Percentiles rank a stretch among this genome's conserved stretches.
phyloP scores from a whole-genome alignment of 805 yeast genomes.

The Candida jianshihensis region DNA sequence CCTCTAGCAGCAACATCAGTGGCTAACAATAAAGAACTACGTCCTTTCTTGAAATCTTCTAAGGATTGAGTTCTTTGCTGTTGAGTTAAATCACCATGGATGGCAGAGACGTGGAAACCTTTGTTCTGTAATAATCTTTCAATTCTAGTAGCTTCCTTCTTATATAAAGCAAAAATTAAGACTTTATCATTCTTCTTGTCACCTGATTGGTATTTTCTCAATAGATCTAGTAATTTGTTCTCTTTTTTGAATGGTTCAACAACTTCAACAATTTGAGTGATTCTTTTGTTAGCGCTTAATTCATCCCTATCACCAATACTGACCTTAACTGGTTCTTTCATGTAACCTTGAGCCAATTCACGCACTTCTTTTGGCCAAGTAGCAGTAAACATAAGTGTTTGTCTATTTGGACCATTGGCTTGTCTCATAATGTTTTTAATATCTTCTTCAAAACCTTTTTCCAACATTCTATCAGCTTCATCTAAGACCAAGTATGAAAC shows the following conservation, averaged over 20 bases:
- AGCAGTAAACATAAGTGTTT: constrained; percentile 98
- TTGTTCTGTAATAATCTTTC: constrained; percentile 67
- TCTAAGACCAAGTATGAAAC: constrained; percentile 83
- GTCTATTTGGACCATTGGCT: constrained; percentile 51
- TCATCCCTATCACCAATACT: constrained; percentile 94
- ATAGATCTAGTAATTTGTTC: constrained; percentile 59
- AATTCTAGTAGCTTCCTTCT: constrained; percentile 91
- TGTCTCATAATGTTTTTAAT: constrained; percentile 73
- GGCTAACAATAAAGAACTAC: constrained; percentile 72
- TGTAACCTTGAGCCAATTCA: constrained; percentile 78
- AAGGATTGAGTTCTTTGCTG: constrained; percentile 86
- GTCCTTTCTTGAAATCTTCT: constrained; percentile 77
- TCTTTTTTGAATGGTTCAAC: constrained; percentile 78
- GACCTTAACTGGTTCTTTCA: constrained; percentile 82
- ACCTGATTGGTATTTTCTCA: constrained; percentile 69
- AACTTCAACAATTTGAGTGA: constrained; percentile 90
- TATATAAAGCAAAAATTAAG: constrained; percentile 87
- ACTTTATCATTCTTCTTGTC: constrained; percentile 68
- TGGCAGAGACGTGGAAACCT: constrained; percentile 81
- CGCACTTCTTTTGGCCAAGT: constrained; percentile 99
- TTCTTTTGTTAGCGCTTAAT: constrained; percentile 88
- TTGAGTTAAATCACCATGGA: constrained; percentile 94
- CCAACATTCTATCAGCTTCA: constrained; percentile 98
- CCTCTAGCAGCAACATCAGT: constrained; percentile 99
- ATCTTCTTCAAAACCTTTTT: constrained; percentile 97